phyloP scores from a whole-genome alignment of 805 yeast species.

The Hanseniaspora valbyensis region DNA sequence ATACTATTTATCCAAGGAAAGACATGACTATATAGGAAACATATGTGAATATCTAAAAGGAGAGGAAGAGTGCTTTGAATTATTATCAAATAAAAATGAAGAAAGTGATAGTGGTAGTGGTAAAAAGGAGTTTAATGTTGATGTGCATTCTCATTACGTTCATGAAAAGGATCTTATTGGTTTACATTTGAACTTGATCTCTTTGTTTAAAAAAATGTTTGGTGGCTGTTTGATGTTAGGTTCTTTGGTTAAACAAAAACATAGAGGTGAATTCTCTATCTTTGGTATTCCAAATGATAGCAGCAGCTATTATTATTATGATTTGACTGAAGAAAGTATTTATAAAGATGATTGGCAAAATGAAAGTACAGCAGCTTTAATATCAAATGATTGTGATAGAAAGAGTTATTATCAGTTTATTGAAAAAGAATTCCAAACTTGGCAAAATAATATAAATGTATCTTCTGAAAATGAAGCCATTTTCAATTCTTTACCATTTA shows the following conservation, averaged over 20 bases:
- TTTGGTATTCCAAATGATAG: slow-evolving; percentile 12
- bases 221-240: slow-evolving; percentile 9
- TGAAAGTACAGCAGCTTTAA: neutral
- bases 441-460: neutral
- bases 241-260: slow-evolving; percentile 10
- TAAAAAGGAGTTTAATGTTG: neutral
- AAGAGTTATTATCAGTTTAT: slow-evolving; percentile 26
- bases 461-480: neutral
- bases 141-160: neutral
- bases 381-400: slow-evolving; percentile 17
- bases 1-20: neutral
- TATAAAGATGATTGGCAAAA: neutral
- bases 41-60: neutral
- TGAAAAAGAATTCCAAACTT: slow-evolving; percentile 18
- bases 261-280: slow-evolving; percentile 14
- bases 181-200: slow-evolving; percentile 3
- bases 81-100: too few relatives aligned
- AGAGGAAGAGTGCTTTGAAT: neutral
- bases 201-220: neutral
- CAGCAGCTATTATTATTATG: slow-evolving; percentile 1
- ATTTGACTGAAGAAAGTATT: neutral
- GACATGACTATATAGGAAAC: neutral
- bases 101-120: too few relatives aligned
- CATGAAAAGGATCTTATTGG: neutral
- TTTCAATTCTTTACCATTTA: slow-evolving; percentile 48